A percentile compares a stretch with the other conserved stretches of the same genome.
These are phyloP conservation scores for Auriscalpium orientale DNA, from an alignment of 768 basidiomycete genomes.

Conservation along the genomic window DNA sequence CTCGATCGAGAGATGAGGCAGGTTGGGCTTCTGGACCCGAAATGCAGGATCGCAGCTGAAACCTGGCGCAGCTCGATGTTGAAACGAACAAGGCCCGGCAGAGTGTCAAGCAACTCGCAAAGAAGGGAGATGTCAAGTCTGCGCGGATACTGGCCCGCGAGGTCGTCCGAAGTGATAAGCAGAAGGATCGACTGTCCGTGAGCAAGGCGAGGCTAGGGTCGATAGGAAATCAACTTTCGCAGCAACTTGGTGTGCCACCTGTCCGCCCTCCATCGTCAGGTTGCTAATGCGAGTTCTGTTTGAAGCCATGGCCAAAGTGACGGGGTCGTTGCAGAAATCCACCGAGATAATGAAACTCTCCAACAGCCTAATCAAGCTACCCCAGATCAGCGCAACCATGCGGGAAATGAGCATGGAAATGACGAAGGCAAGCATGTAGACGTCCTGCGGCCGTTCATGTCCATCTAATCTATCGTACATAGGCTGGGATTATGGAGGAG, in stretches of 20 bases:
- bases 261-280: background rate
- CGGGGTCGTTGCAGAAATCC: constrained; percentile 95
- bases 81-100: constrained; percentile 74
- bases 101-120: constrained; percentile 82
- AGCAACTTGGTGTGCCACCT: constrained; percentile 75
- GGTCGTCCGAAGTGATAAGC: constrained; percentile 91
- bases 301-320: constrained; percentile 91
- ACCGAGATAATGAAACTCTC: constrained; percentile 99
- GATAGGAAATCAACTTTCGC: constrained; percentile 79
- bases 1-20: constrained; percentile 94
- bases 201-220: constrained; percentile 91
- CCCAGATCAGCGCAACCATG: constrained; percentile 90
- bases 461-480: constrained; percentile 6
- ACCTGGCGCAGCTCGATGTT: constrained; percentile 55
- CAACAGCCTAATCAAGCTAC: constrained; percentile 85
- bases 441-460: background rate
- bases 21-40: constrained; percentile 42
- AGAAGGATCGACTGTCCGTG: constrained; percentile 86
- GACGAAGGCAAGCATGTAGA: constrained; percentile 66
- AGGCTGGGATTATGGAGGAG: constrained; percentile 98
- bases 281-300: background rate
- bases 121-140: constrained; percentile 87
- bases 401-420: constrained; percentile 99
- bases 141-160: constrained; percentile 89
- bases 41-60: constrained; percentile 12